phyloP scores from a whole-genome alignment of 345 rosid species.

The Salix dunnii region DNA sequence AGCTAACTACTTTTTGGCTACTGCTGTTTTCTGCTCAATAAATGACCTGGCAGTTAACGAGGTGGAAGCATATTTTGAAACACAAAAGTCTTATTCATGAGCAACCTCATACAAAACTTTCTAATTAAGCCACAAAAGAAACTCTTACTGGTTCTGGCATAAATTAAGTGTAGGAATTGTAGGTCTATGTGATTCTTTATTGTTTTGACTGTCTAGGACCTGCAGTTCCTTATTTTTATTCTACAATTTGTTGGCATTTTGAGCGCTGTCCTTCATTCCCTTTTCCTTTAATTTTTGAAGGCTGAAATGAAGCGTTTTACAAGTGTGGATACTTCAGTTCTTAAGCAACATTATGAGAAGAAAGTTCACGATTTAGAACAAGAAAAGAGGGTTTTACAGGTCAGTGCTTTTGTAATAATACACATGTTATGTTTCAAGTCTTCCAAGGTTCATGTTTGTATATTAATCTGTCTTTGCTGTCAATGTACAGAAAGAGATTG shows the following conservation, averaged over 20 bases:
- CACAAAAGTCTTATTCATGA: not conserved
- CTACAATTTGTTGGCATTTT: not conserved
- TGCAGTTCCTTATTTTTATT: not conserved
- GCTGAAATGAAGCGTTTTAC: slow-evolving; percentile 90
- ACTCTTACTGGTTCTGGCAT: not conserved
- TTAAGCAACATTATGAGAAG: slow-evolving; percentile 91
- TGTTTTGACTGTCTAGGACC: not conserved
- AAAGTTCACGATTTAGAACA: slow-evolving; percentile 85
- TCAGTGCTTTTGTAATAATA: slow-evolving; percentile 21
- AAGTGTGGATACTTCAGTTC: slow-evolving; percentile 69
- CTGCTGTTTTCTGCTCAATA: not conserved
- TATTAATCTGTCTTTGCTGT: slow-evolving; percentile 6
- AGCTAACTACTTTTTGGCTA: not conserved
- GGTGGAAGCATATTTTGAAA: not conserved
- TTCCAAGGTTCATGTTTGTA: not conserved
- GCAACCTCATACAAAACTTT: not conserved
- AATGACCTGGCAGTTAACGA: not conserved
- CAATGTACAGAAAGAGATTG: slow-evolving; percentile 82
- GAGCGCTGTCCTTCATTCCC: not conserved
- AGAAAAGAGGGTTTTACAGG: slow-evolving; percentile 79
- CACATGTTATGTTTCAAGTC: not conserved
- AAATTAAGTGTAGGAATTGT: not conserved
- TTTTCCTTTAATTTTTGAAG: slow-evolving; percentile 38
- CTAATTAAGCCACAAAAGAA: too few species aligned
- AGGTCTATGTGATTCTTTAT: not conserved